Evolutionary conservation across 352 stramenopile genomes (phyloP).

Genomic region (Pythium volutum): DNA sequence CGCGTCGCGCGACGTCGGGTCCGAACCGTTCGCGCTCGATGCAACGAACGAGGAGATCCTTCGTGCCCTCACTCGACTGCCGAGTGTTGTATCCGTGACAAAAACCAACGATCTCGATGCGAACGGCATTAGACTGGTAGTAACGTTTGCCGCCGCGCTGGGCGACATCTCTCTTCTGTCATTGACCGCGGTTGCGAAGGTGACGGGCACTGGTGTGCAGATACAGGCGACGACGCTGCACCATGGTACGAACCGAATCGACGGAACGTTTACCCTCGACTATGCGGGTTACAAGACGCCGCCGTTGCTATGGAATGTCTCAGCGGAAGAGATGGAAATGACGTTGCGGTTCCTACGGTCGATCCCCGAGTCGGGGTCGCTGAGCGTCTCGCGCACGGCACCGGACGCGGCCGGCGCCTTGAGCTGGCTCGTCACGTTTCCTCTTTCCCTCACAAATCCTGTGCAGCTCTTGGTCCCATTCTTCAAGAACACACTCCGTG

Average conservation of each 20-base stretch:
- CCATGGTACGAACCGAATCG: slow-evolving; percentile 36
- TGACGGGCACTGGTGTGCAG: slow-evolving; percentile 28
- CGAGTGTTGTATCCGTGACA: background rate
- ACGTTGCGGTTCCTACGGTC: slow-evolving; percentile 66
- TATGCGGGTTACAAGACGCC: slow-evolving; percentile 55
- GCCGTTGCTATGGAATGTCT: slow-evolving; percentile 71
- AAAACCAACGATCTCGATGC: slow-evolving; percentile 9
- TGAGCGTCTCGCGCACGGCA: slow-evolving; percentile 39
- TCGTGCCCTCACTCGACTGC: slow-evolving; percentile 8
- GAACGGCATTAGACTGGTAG: slow-evolving; percentile 24
- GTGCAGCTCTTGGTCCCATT: slow-evolving; percentile 28
- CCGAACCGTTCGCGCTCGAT: slow-evolving; percentile 25
- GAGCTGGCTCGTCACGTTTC: slow-evolving; percentile 58
- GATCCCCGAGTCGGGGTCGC: slow-evolving; percentile 54
- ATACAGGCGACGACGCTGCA: slow-evolving; percentile 33
- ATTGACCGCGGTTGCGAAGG: slow-evolving; percentile 10
- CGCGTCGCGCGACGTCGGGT: slow-evolving; percentile 16
- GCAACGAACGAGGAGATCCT: slow-evolving; percentile 19
- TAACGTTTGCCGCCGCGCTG: slow-evolving; percentile 27
- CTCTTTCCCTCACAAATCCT: slow-evolving; percentile 35
- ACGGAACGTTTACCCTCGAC: slow-evolving; percentile 43
- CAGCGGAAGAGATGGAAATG: slow-evolving; percentile 71
- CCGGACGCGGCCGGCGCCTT: slow-evolving; percentile 33
- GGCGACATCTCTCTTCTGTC: slow-evolving; percentile 31
- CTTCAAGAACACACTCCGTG: slow-evolving; percentile 33